Percentiles rank a stretch among this genome's conserved stretches.
Evolutionary conservation across 768 basidiomycete species (phyloP).

Genomic region (Erythrobasidium yunnanense): DNA sequence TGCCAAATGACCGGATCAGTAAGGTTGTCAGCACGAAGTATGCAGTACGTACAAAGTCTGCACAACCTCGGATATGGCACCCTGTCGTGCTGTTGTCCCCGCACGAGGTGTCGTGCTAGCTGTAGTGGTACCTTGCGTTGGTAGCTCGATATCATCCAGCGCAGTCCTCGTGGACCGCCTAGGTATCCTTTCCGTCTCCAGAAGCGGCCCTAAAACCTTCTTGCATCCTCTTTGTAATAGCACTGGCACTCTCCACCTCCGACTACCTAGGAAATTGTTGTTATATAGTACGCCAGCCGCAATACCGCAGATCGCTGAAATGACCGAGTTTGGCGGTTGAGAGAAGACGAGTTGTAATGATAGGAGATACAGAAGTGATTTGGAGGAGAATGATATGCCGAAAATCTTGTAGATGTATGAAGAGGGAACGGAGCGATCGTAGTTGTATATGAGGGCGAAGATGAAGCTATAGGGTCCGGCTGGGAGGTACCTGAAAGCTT

Average conservation of each 20-base stretch:
- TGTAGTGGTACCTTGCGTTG: neutral
- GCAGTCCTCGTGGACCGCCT: slow-evolving; percentile 23
- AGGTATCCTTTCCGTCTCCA: neutral
- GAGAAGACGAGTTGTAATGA: slow-evolving; percentile 16
- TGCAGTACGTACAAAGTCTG: slow-evolving; percentile 6
- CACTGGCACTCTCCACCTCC: slow-evolving; percentile 10
- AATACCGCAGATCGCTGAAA: slow-evolving; percentile 1
- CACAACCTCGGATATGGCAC: slow-evolving; percentile 11
- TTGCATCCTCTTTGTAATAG: neutral
- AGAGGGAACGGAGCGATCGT: slow-evolving; percentile 19
- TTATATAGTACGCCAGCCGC: slow-evolving; percentile 5
- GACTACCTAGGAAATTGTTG: slow-evolving; percentile 1
- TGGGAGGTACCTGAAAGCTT: slow-evolving; percentile 4
- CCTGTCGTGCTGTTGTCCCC: neutral
- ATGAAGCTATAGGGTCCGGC: slow-evolving; percentile 22
- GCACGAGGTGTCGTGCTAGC: neutral
- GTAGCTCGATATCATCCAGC: slow-evolving; percentile 9
- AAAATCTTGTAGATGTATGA: slow-evolving; percentile 23
- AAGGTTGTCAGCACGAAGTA: neutral
- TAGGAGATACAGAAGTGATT: slow-evolving; percentile 18
- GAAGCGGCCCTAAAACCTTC: neutral
- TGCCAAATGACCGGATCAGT: neutral
- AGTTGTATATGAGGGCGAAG: slow-evolving; percentile 19
- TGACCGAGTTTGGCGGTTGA: neutral
- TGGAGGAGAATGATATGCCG: slow-evolving; percentile 19